Base-by-base conservation (phyloP, 2,329 filamentous ascomycete genomes). In the Penicillium digitatum region DNA sequence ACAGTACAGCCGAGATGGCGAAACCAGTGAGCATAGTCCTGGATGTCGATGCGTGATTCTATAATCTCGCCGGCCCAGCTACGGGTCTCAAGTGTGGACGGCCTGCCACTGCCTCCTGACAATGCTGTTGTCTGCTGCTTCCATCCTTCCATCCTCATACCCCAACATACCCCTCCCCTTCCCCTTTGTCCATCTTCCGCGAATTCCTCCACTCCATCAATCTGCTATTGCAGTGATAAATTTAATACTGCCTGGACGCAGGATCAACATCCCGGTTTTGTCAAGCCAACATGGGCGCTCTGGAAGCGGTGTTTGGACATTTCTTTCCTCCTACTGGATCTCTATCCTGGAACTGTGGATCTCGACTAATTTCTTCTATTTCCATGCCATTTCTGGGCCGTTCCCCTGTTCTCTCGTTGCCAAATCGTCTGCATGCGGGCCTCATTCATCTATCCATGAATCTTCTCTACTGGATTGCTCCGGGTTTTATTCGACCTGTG, bases 11-110 rank as follows among this genome's bases (percentile, higher is more conserved):
- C 76, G 82, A 58, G 76, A 80, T 52, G 72, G 76, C 37, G 83
- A 85, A 43, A 78, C 78, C 27, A 78, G 78, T 34, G 82, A 85
- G 57, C 75, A 78, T 60, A 81, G 78, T 51, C 80, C 84, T 35
- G 79, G 84, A 18, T 88, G 86, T 69, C 79, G 85, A 59, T 88
- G 86, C 69, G 77, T 86, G 50, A 83, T 88, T 57, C 74, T 86
- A 70, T 87, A 60, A 66, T 35, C 11, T 55, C 20, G 16, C 37
- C 29, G 20, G 11, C 12, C 48, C 1, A 50, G 14, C 16, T 22
- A 5, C 27, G 37, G 10, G 16, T 18, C 22, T 50, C 20, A 26
- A 16, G 20, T 16, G 16, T 18, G 20, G 20, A 32, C 16, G 16
- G 20, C 12, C 16, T 43, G 35, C 8, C n/a, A n/a, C n/a, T n/a